Evolutionary conservation across 2,329 filamentous ascomycete genomes (phyloP).

Genomic region (Arthrobotrys megalospora): DNA sequence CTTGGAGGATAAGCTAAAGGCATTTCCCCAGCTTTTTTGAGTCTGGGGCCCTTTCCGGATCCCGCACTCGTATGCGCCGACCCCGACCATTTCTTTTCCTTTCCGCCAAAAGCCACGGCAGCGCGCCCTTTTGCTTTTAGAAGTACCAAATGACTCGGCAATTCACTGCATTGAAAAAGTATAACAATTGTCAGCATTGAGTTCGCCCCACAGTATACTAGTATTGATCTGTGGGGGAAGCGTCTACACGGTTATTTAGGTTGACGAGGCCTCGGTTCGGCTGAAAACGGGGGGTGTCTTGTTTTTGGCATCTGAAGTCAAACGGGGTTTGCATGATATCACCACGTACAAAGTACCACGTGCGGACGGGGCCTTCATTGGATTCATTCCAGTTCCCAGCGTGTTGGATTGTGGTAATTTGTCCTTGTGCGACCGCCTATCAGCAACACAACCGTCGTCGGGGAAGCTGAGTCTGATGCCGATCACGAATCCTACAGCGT

Average conservation of each 20-base stretch:
- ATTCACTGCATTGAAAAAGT: background rate
- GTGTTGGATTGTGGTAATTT: conserved; percentile 8
- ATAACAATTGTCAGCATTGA: background rate
- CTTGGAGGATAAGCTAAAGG: conserved; percentile 20
- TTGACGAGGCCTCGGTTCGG: conserved; percentile 56
- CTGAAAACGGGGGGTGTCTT: conserved; percentile 47
- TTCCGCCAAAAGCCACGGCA: conserved; percentile 16
- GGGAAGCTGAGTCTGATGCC: background rate
- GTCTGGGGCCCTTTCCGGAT: conserved; percentile 21
- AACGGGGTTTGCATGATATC: background rate
- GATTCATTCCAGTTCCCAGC: background rate
- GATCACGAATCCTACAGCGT: background rate
- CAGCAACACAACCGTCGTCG: conserved; percentile 4
- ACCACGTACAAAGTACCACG: conserved; percentile 2
- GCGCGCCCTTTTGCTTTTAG: background rate
- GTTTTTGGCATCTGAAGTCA: conserved; percentile 39
- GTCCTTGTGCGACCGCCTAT: background rate
- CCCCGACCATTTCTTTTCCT: conserved; percentile 14
- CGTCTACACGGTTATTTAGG: conserved; percentile 17
- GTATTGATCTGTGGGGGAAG: conserved; percentile 20
- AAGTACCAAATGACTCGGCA: conserved; percentile 3
- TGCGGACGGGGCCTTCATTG: background rate
- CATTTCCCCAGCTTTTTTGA: conserved; percentile 25
- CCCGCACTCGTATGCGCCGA: conserved; percentile 26
- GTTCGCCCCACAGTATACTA: conserved; percentile 47